phyloP scores from a whole-genome alignment of 2,329 filamentous ascomycete species.

The Drechmeria coniospora region DNA sequence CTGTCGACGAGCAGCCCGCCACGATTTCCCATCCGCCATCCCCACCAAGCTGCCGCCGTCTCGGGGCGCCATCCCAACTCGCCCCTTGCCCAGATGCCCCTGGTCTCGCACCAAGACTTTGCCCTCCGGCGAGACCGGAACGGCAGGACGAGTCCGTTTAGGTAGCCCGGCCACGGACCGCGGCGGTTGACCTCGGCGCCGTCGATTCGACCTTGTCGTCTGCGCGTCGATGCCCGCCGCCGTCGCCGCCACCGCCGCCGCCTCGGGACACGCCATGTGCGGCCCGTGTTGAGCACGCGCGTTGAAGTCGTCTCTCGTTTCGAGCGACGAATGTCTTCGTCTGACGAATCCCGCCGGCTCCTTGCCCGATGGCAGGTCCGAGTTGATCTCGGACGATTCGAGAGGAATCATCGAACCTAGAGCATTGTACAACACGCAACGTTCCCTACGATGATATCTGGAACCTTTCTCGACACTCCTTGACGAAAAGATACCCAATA shows the following conservation, averaged over 20 bases:
- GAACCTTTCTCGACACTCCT: conserved; percentile 13
- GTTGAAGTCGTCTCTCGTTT: too few relatives aligned
- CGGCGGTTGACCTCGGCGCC: too few relatives aligned
- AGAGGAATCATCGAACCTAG: conserved; percentile 7
- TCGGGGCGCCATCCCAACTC: conserved; percentile 19
- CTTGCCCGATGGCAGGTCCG: too few relatives aligned
- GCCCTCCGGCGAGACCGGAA: conserved; percentile 14
- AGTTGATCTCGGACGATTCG: conserved; percentile 16
- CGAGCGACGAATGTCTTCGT: too few relatives aligned
- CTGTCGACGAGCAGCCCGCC: conserved; percentile 17
- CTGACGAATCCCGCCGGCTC: too few relatives aligned
- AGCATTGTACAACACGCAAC: conserved; percentile 17
- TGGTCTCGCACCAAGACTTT: conserved; percentile 9
- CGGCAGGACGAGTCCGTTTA: too few relatives aligned
- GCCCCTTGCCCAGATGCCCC: conserved; percentile 17
- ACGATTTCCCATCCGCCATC: conserved; percentile 15
- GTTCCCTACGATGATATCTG: conserved; percentile 16
- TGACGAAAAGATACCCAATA: conserved; percentile 15
- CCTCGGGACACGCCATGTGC: too few relatives aligned
- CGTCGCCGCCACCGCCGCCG: too few relatives aligned
- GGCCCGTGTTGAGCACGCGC: too few relatives aligned
- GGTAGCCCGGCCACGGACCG: too few relatives aligned
- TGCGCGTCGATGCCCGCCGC: too few relatives aligned
- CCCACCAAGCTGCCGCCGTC: conserved; percentile 21
- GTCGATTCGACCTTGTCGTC: too few relatives aligned